Percentiles rank a stretch among this genome's conserved stretches.
These are phyloP conservation scores for Solanum virginianum DNA, from an alignment of 257 asterid genomes.

Conservation along the genomic window DNA sequence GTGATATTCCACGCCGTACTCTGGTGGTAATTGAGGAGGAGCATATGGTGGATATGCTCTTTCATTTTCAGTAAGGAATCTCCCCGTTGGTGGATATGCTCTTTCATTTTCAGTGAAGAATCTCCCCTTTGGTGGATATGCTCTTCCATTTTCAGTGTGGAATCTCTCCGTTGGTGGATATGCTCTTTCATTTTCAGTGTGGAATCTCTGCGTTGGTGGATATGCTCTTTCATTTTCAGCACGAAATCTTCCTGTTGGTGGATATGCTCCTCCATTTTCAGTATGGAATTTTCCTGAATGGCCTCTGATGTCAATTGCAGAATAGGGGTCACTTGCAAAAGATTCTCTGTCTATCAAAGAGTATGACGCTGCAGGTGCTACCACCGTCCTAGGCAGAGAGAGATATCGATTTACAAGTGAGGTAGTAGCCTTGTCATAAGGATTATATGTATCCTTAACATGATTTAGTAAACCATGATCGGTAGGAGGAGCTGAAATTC, in stretches of 20 bases:
- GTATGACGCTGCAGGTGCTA: constrained; percentile 18
- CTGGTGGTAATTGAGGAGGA: constrained; percentile 20
- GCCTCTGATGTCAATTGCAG: constrained; percentile 2
- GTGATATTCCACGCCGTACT: constrained; percentile 5
- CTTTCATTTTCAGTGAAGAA: constrained; percentile 13
- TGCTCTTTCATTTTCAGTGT: constrained; percentile 14
- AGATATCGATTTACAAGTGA: constrained; percentile 62
- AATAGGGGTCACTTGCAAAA: constrained; percentile 12
- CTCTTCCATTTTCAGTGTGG: not conserved
- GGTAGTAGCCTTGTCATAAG: constrained; percentile 55
- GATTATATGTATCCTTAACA: constrained; percentile 10
- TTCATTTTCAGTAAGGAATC: constrained; percentile 12
- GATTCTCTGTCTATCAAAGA: constrained; percentile 15
- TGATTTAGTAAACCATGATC: constrained; percentile 5
- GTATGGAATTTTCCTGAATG: not conserved
- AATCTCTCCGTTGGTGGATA: not conserved
- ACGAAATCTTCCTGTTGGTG: not conserved
- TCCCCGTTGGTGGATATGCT: constrained; percentile 1
- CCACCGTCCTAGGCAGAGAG: constrained; percentile 18
- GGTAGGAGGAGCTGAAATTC: constrained; percentile 5
- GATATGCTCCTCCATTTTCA: constrained; percentile 1
- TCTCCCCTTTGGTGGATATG: not conserved
- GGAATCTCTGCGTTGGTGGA: not conserved
- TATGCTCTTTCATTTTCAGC: constrained; percentile 15
- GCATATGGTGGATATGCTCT: constrained; percentile 15